Evolutionary conservation across 2,329 filamentous ascomycete genomes (phyloP), one percentile per base, ranked within the genome.

Genomic region (Pseudocercospora fuligena): DNA sequence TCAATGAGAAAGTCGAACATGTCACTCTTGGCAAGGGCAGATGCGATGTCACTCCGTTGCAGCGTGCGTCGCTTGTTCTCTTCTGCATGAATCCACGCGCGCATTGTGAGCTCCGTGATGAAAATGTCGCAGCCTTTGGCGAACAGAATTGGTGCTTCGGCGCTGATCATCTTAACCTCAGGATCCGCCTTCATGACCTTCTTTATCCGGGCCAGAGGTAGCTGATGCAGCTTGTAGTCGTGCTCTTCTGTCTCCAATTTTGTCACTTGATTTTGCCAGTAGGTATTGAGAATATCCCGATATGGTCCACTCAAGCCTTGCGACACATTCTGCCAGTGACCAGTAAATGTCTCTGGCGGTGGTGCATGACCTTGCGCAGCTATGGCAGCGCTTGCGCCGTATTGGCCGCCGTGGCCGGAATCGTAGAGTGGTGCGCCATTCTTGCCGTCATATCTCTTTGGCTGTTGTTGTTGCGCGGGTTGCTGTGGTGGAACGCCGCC

Each of bases 1-100:
- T 99, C 95, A 78, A 99, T 99, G 66, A 99, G 85, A 82, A 99
- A 99, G 82, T 99, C 95, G 80, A 99, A 99, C 95, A 99, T 99
- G 82, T 99, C 95, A 23, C 93, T 97, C 82, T 99, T 99, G 67
- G 93, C 92, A 25, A 99, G 85, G 14, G 95, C 95, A 11, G 93
- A 96, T 23, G 95, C 95, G 78, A 99, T 99, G 77, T 99, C 95
- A 65, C 93, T 97, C 60, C 95, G 89, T 81, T 99, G 95, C 47
- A 99, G 84, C 1, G 95, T 99, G 51, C 95, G 90, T 31, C 95
- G 89, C 85, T 99, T 99, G 83, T 99, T 99, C 81, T 99, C 95
- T 78, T 99, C 95, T 16, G 95, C 95, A 75, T 99, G 95, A 70
- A 99, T 99, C 95, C 95, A 99, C 56, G 95, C 95, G 70, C 95